Conservation (phyloP, 2,329 filamentous ascomycete genomes). For the Trichoderma oligosporum region DNA sequence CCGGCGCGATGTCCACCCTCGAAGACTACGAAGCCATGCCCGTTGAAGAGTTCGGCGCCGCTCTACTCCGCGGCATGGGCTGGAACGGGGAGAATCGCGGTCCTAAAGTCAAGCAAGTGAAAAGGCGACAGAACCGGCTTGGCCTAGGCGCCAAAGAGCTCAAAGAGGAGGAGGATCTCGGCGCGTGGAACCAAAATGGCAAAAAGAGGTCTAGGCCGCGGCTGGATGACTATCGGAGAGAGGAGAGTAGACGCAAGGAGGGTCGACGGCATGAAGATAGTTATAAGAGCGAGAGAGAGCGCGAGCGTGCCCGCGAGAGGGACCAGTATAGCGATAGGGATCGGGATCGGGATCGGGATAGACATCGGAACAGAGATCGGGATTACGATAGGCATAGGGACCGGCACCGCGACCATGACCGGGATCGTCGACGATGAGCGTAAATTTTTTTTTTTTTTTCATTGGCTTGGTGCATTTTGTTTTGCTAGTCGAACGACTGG, state of each 20-base stretch:
- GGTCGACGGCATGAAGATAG: slow-evolving; percentile 40
- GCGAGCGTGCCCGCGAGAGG: slow-evolving; percentile 40
- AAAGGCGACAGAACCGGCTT: slow-evolving; percentile 72
- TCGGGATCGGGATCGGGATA: slow-evolving; percentile 10
- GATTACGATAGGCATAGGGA: slow-evolving; percentile 10
- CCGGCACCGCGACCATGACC: slow-evolving; percentile 16
- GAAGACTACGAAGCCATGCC: slow-evolving; percentile 86
- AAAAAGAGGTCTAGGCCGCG: slow-evolving; percentile 48
- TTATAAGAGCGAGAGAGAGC: slow-evolving; percentile 47
- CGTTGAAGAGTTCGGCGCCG: slow-evolving; percentile 91
- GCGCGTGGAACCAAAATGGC: slow-evolving; percentile 72
- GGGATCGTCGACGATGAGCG: slow-evolving; percentile 21
- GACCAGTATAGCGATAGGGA: slow-evolving; percentile 32
- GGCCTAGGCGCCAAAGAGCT: slow-evolving; percentile 86
- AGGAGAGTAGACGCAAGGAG: slow-evolving; percentile 44
- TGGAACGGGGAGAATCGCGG: slow-evolving; percentile 71
- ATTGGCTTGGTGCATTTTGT: background rate
- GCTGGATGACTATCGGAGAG: slow-evolving; percentile 48
- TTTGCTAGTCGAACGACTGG: background rate
- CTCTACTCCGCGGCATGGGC: slow-evolving; percentile 87
- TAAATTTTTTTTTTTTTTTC: background rate
- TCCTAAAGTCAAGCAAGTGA: slow-evolving; percentile 56
- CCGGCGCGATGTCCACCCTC: slow-evolving; percentile 71
- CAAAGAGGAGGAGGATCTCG: slow-evolving; percentile 67
- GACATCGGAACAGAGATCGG: slow-evolving; percentile 22